Evolutionary conservation across 1,139 yeast species (phyloP), one percentile per base, ranked within the genome.

Genomic region (Schwanniomyces etchellsii): DNA sequence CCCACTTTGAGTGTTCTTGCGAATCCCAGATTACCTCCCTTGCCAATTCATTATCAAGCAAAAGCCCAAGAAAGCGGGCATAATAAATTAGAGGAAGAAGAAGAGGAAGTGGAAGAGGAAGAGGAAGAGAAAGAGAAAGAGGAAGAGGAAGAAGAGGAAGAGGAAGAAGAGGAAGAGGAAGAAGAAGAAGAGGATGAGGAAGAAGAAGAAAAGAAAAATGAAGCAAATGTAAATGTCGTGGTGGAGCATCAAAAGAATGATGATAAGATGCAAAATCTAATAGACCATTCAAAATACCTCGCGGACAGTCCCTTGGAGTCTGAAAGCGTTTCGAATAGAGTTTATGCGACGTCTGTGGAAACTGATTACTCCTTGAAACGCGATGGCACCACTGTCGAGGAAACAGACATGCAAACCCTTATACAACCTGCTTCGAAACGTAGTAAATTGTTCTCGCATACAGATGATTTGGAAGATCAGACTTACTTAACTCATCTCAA

Each of bases 1-100:
- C 55, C 55, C 2, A 41, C 70, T 14, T 39, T 70, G 26, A 76
- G 79, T 47, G 67, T 77, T 3, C 63, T 85, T 44, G 70, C 76
- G 37, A 83, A 83, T 44, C 95, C 96, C 23, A 65, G 93, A 42
- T 74, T 86, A 42, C 96, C 96, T 2, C 73, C 85, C 24, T 56
- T 70, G 32, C 68, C 75, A 4, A 45, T 54, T 22, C 57, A 64
- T 31, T 53, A 23, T 7, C 7, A n/a, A 23, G 9, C 9, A 23
- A 14, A 7, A n/a, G 11, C 7, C 60, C 29, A 57, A 50, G 20
- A 52, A 45, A 32, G 28, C 35, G 24, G 35, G 27, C 26, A 20
- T 5, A 10, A 15, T 14, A 14, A 23, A 7, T 10, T 7, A 7
- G 9, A 7, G 26, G 14, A 44, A 16, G 50, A 43, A 2, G 49